Percentiles rank a stretch among this genome's conserved stretches.
Conservation (phyloP, 169 alveolate genomes). For the Eimeria brunetti region DNA sequence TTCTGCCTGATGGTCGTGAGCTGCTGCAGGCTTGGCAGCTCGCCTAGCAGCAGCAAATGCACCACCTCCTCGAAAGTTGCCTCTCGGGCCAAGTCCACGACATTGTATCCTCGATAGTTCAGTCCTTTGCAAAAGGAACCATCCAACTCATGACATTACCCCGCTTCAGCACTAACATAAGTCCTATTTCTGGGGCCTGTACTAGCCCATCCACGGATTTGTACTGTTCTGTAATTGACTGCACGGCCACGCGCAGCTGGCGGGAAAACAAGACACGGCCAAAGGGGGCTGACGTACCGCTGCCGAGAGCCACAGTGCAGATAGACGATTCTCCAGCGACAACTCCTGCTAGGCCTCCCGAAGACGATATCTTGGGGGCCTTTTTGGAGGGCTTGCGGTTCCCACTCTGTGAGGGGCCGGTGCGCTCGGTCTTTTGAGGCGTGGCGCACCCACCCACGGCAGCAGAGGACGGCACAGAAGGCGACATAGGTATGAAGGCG, state of each 20-base stretch:
- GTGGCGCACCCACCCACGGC: background rate
- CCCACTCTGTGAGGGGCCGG: background rate
- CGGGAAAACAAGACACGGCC: background rate
- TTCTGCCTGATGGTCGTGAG: slow-evolving; percentile 73
- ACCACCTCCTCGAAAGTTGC: slow-evolving; percentile 90
- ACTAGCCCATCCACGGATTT: background rate
- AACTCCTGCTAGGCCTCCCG: slow-evolving; percentile 88
- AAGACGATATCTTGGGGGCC: background rate
- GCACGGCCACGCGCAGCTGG: background rate
- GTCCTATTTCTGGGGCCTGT: background rate
- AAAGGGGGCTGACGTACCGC: slow-evolving; percentile 16
- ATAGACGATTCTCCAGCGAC: slow-evolving; percentile 89
- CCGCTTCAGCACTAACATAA: background rate
- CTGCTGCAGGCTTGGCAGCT: slow-evolving; percentile 84
- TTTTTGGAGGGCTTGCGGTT: background rate
- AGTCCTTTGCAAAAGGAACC: slow-evolving; percentile 80
- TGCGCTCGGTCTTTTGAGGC: background rate
- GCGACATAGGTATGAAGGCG: background rate
- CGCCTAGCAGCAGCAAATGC: slow-evolving; percentile 84
- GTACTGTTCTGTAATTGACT: background rate
- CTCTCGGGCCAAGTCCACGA: slow-evolving; percentile 86
- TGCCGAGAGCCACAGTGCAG: slow-evolving; percentile 88
- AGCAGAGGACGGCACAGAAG: background rate
- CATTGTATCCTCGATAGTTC: slow-evolving; percentile 89
- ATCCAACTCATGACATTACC: background rate